Evolutionary conservation across 1,284 basidiomycete species (phyloP), one percentile per base, ranked within the genome.

Genomic region (Ustilago loliicola): DNA sequence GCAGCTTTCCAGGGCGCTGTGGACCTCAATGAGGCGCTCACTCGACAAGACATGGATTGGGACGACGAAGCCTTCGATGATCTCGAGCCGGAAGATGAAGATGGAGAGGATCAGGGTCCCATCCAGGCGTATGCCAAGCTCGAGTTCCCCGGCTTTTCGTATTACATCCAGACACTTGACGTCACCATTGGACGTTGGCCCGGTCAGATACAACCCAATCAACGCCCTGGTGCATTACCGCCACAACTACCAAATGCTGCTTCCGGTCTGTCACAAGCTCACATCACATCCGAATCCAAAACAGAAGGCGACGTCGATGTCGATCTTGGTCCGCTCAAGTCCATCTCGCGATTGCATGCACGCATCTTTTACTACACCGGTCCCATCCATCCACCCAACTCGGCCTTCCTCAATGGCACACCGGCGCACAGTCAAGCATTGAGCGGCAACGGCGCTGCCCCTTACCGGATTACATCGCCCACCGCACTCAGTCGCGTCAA

Each of bases 271-370:
- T 74, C 72, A 9, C 77, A 73, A 30, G 74, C 76, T 19, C 68
- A 78, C 42, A 77, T 84, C 68, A 78, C 80, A 15, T 76, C 80
- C 34, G 67, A 74, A 29, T 61, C 66, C 38, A 72, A 76, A 54
- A 71, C 72, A 0, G 72, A 79, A 47, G 83, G 78, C 47, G 80
- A 85, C 45, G 84, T 86, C 52, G 97, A 99, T 84, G 94, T 99
- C 52, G 97, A 99, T 88, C 91, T 99, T 6, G 97, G 97, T 4
- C 93, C 94, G 1, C 90, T 98, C 72, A 98, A 98, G 90, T 96
- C 94, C 71, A 96, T 99, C 62, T 98, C 96, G 13, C 90, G 97
- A 27, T 89, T 97, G 17, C 97, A 99, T 86, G 97, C 97, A 58
- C 93, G 92, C 88, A 96, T 99, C 83, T 94, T 94, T 87, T 87